Conservation (phyloP, 331 rosid species). For the Malus hybrid region DNA sequence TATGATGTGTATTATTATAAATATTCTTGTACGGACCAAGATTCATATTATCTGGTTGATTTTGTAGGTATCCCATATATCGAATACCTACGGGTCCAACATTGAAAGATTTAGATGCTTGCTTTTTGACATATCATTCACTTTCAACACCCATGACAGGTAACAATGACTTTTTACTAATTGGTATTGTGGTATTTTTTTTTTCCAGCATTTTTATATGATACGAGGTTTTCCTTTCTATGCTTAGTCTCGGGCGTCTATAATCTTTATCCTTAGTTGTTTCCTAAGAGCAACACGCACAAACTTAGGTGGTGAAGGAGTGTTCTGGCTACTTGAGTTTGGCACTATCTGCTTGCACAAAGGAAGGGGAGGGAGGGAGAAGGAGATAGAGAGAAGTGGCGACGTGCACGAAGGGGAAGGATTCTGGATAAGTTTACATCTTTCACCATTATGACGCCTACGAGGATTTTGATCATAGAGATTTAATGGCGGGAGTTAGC, state of each 20-base stretch:
- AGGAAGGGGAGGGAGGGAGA: neutral
- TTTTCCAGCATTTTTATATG: neutral
- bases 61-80: slow-evolving; percentile 77
- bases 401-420: neutral
- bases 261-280: neutral
- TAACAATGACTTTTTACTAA: slow-evolving; percentile 16
- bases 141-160: slow-evolving; percentile 66
- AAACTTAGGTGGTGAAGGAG: neutral
- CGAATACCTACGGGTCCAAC: slow-evolving; percentile 79
- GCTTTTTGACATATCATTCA: slow-evolving; percentile 74
- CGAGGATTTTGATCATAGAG: neutral
- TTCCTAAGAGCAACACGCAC: neutral
- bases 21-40: slow-evolving; percentile 3
- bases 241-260: neutral
- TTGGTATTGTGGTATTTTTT: neutral
- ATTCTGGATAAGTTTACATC: neutral
- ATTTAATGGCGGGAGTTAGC: neutral
- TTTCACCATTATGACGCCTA: neutral
- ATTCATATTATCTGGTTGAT: slow-evolving; percentile 16
- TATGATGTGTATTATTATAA: slow-evolving; percentile 6
- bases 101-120: slow-evolving; percentile 69
- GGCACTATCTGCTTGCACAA: neutral
- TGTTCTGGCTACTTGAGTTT: neutral
- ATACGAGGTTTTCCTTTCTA: neutral
- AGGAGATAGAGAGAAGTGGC: neutral